A percentile compares a stretch with the other conserved stretches of the same genome.
Conservation (phyloP, 108 stramenopile species). For the Mediolabrus comicus region DNA sequence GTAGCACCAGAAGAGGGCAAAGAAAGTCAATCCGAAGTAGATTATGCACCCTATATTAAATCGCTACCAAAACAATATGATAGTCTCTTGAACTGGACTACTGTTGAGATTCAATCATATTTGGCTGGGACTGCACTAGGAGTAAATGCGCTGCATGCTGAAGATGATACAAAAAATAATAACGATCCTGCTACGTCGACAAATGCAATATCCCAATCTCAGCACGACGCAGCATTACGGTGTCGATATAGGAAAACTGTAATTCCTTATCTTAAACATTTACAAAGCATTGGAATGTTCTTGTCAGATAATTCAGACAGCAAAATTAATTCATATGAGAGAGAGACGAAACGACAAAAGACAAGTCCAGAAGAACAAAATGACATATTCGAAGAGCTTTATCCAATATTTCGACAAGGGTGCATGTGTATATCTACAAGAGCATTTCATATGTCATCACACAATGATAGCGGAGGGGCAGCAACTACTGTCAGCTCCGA, state of each 20-base stretch:
- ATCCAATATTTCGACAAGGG: conserved; percentile 50
- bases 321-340: background rate
- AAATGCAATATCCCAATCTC: background rate
- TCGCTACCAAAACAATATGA: conserved; percentile 74
- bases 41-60: conserved; percentile 15
- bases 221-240: conserved; percentile 21
- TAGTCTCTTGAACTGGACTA: conserved; percentile 64
- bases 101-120: conserved; percentile 47
- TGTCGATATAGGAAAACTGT: conserved; percentile 55
- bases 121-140: conserved; percentile 63
- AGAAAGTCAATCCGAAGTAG: background rate
- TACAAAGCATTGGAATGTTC: conserved; percentile 27
- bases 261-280: conserved; percentile 50
- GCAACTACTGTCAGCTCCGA: background rate
- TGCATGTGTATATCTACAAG: conserved; percentile 77
- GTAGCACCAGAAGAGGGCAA: background rate
- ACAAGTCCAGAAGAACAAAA: background rate
- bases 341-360: conserved; percentile 25
- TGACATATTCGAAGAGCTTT: conserved; percentile 17
- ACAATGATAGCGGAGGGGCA: background rate
- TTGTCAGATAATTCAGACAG: background rate
- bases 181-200: background rate
- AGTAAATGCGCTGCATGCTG: conserved; percentile 1
- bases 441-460: conserved; percentile 68
- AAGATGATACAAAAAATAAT: background rate